Percentiles rank a stretch among this genome's conserved stretches.
These are phyloP conservation scores for Colletotrichum gigasporum DNA, from an alignment of 2,329 filamentous ascomycete species.

Conservation along the genomic window DNA sequence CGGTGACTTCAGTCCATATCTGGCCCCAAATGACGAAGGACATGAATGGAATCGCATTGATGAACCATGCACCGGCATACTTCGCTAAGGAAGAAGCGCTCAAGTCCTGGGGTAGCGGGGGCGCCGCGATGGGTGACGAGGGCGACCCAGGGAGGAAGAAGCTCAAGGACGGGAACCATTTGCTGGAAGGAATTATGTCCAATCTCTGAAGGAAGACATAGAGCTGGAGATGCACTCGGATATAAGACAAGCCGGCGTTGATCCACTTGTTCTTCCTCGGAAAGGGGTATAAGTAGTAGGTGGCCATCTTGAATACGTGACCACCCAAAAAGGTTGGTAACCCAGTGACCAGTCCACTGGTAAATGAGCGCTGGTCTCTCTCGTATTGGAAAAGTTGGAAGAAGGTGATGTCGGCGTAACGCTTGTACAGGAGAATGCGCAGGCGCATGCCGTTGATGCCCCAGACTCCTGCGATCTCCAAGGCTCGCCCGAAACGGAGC, in stretches of 20 bases:
- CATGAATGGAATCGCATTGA: constrained; percentile 58
- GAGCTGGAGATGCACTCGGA: constrained; percentile 60
- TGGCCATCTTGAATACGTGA: constrained; percentile 41
- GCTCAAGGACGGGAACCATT: constrained; percentile 52
- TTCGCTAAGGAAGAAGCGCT: constrained; percentile 47
- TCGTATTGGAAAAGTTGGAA: constrained; percentile 51
- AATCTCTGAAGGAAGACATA: constrained; percentile 63
- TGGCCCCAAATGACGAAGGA: constrained; percentile 55
- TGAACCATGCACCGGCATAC: constrained; percentile 53
- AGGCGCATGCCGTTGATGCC: constrained; percentile 63
- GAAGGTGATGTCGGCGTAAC: constrained; percentile 59
- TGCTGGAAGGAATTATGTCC: constrained; percentile 53
- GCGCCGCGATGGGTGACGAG: constrained; percentile 59
- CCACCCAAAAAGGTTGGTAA: constrained; percentile 50
- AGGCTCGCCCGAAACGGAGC: constrained; percentile 43
- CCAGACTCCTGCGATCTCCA: constrained; percentile 57
- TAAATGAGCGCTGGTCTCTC: constrained; percentile 41
- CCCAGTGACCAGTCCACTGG: constrained; percentile 47
- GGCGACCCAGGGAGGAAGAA: constrained; percentile 66
- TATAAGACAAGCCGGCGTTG: constrained; percentile 43
- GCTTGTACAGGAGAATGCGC: constrained; percentile 64
- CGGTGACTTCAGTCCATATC: constrained; percentile 46
- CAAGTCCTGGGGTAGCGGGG: constrained; percentile 51
- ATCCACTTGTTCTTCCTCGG: constrained; percentile 32
- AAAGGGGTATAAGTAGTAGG: constrained; percentile 32